A percentile compares a stretch with the other conserved stretches of the same genome.
phyloP scores from a whole-genome alignment of 2,329 filamentous ascomycete species.

The Microascus cirrosus region DNA sequence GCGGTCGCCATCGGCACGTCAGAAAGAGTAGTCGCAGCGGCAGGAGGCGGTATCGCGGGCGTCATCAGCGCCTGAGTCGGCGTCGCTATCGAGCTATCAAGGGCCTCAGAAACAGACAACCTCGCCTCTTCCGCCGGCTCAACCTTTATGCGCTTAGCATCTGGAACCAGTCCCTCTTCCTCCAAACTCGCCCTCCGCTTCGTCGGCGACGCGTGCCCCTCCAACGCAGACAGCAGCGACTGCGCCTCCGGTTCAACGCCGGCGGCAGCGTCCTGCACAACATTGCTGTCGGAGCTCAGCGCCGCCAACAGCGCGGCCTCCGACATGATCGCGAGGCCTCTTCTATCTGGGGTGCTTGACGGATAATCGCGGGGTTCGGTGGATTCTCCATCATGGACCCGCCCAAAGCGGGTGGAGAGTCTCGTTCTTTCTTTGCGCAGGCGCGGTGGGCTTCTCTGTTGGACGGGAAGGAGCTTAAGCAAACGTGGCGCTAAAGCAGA shows the following conservation, averaged over 20 bases:
- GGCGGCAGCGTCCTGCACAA: background rate
- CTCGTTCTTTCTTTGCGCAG: background rate
- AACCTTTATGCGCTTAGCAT: constrained; percentile 2
- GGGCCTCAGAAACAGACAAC: background rate
- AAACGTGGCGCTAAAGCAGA: background rate
- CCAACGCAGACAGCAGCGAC: background rate
- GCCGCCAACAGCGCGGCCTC: background rate
- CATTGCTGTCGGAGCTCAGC: background rate
- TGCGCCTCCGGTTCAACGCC: background rate
- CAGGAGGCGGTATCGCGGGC: background rate
- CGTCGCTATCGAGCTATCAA: background rate
- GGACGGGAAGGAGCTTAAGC: background rate
- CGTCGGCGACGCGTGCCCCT: background rate
- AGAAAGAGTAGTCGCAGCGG: background rate
- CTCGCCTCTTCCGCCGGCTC: background rate
- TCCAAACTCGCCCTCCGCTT: background rate
- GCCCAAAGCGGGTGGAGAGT: background rate
- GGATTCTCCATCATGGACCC: background rate
- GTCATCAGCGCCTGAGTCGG: background rate
- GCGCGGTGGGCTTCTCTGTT: background rate
- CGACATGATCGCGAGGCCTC: background rate
- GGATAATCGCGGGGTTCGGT: background rate
- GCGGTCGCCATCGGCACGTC: background rate
- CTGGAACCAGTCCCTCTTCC: background rate
- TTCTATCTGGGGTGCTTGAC: background rate